A percentile compares a stretch with the other conserved stretches of the same genome.
Conservation (phyloP, 257 asterid species). For the Fraxinus quadrangulata region DNA sequence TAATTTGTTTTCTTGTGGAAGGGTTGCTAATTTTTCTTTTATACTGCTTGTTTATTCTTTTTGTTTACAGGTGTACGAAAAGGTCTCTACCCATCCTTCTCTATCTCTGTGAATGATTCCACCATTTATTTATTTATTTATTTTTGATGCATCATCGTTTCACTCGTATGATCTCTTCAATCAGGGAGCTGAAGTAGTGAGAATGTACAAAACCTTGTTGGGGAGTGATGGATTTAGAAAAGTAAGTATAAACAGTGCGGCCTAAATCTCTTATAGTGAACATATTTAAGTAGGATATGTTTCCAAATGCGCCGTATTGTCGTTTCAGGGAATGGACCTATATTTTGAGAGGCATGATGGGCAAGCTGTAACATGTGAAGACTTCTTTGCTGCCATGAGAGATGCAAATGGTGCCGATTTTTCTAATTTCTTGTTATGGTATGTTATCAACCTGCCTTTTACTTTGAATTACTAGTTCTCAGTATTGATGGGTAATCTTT, state of each 20-base stretch:
- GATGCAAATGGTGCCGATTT: slow-evolving; percentile 92
- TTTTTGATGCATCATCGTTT: not conserved
- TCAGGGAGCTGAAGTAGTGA: slow-evolving; percentile 91
- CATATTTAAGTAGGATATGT: not conserved
- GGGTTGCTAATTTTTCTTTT: slow-evolving; percentile 30
- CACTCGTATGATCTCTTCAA: slow-evolving; percentile 23
- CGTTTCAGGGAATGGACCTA: slow-evolving; percentile 74
- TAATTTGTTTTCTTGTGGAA: slow-evolving; percentile 9
- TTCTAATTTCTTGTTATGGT: slow-evolving; percentile 86
- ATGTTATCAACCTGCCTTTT: slow-evolving; percentile 27
- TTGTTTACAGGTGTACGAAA: slow-evolving; percentile 64
- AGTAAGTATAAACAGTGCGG: slow-evolving; percentile 36
- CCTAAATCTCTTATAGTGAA: not conserved
- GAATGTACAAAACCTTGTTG: slow-evolving; percentile 86
- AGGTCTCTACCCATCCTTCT: slow-evolving; percentile 37
- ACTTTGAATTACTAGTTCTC: slow-evolving; percentile 4
- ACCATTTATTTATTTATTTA: not conserved
- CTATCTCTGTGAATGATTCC: not conserved
- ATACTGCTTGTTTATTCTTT: slow-evolving; percentile 22
- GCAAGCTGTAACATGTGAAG: slow-evolving; percentile 87
- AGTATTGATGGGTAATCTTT: slow-evolving; percentile 11
- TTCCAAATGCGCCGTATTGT: slow-evolving; percentile 5
- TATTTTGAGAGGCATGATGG: slow-evolving; percentile 84
- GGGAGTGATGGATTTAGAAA: slow-evolving; percentile 75
- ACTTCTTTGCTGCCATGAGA: slow-evolving; percentile 92